Evolutionary conservation across 306 rosid species (phyloP).

Genomic region (Dryas drummondii): DNA sequence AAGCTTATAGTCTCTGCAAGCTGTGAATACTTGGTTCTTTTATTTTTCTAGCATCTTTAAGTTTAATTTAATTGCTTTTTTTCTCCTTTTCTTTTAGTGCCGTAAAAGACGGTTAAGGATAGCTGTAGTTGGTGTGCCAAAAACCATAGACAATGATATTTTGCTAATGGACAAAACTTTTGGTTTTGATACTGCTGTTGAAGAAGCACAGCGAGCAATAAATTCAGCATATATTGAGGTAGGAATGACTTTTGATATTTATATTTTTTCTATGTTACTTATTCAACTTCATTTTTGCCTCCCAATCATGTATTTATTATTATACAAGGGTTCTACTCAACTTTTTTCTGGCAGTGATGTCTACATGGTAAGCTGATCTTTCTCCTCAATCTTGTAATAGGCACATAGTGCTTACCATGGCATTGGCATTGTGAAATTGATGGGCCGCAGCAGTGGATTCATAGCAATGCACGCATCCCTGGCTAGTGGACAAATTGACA

Average conservation of each 20-base stretch:
- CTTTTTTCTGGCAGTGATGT: slow-evolving; percentile 7
- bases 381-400: slow-evolving; percentile 43
- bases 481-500: slow-evolving; percentile 93
- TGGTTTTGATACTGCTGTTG: slow-evolving; percentile 99
- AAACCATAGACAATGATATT: slow-evolving; percentile 97
- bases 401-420: slow-evolving; percentile 99
- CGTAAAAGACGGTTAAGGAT: slow-evolving; percentile 64
- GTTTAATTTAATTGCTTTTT: slow-evolving; percentile 7
- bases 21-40: slow-evolving; percentile 1
- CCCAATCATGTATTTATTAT: slow-evolving; percentile 2
- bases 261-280: neutral
- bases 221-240: slow-evolving; percentile 98
- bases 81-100: slow-evolving; percentile 50
- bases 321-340: neutral
- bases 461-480: slow-evolving; percentile 97
- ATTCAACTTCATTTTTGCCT: slow-evolving; percentile 1
- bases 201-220: slow-evolving; percentile 97
- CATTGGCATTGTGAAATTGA: slow-evolving; percentile 87
- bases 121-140: slow-evolving; percentile 93
- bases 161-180: slow-evolving; percentile 96
- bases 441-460: slow-evolving; percentile 99
- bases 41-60: slow-evolving; percentile 9
- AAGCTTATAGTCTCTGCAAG: neutral
- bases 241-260: slow-evolving; percentile 2
- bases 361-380: slow-evolving; percentile 24